phyloP scores from a whole-genome alignment of 2,329 filamentous ascomycete species.

The Dactylellina sp. region DNA sequence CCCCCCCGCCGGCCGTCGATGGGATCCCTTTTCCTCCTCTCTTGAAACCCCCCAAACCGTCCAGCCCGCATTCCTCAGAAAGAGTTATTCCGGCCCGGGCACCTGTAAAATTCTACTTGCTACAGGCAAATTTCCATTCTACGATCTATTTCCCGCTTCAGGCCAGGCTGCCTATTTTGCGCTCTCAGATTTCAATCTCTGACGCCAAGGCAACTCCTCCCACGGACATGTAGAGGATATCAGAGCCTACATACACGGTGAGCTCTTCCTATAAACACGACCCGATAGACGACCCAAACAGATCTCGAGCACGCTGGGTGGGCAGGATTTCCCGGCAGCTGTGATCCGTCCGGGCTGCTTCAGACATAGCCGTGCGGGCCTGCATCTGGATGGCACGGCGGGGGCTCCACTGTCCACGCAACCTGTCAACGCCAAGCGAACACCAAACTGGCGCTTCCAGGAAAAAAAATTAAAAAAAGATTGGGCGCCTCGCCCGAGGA shows the following conservation, averaged over 20 bases:
- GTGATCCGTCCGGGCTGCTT: neutral
- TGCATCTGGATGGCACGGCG: neutral
- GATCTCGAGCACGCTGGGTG: too few relatives aligned
- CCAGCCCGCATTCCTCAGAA: neutral
- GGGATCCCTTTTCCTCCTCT: neutral
- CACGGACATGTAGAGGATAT: too few relatives aligned
- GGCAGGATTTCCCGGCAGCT: neutral
- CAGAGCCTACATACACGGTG: too few relatives aligned
- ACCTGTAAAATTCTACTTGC: too few relatives aligned
- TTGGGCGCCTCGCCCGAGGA: neutral
- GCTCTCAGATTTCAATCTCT: too few relatives aligned
- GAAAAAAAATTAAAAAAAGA: neutral
- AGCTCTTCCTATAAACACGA: too few relatives aligned
- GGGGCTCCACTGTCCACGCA: slow-evolving; percentile 2
- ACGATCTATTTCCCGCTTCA: too few relatives aligned
- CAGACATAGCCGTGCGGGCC: neutral
- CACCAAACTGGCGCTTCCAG: neutral
- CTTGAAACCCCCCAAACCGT: slow-evolving; percentile 1
- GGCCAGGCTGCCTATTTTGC: too few relatives aligned
- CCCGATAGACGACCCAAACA: too few relatives aligned
- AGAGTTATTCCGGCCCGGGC: neutral
- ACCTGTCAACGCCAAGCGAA: neutral
- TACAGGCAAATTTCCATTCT: too few relatives aligned
- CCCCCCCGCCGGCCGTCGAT: too few relatives aligned
- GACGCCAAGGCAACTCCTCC: too few relatives aligned